Conservation (phyloP, 2,329 filamentous ascomycete species). For the Pezicula radicicola region DNA sequence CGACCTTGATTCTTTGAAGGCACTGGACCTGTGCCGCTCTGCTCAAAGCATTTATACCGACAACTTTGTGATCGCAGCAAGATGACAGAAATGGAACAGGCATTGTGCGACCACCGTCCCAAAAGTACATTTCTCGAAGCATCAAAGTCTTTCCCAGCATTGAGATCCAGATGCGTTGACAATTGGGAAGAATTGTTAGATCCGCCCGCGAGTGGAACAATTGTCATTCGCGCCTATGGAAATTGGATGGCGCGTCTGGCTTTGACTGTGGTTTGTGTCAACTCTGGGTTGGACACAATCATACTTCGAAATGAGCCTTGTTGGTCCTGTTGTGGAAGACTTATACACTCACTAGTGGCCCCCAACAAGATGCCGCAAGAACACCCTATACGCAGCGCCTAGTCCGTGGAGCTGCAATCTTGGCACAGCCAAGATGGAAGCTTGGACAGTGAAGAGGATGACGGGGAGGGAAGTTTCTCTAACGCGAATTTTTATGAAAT, state of each 20-base stretch:
- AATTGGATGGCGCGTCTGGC: not conserved
- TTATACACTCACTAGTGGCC: not conserved
- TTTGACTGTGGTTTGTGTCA: not conserved
- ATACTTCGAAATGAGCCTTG: not conserved
- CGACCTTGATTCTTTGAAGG: constrained; percentile 17
- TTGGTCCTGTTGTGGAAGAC: not conserved
- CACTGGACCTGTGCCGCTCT: not conserved
- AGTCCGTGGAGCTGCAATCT: too few relatives aligned
- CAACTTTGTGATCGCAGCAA: not conserved
- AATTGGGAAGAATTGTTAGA: not conserved
- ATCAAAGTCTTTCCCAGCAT: not conserved
- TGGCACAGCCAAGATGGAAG: too few relatives aligned
- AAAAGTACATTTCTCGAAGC: not conserved
- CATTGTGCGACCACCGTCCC: not conserved
- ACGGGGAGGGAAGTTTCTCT: too few relatives aligned
- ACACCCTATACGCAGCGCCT: too few relatives aligned
- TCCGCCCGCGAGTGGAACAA: not conserved
- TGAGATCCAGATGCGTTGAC: not conserved
- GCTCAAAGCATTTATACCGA: not conserved
- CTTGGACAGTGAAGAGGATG: too few relatives aligned
- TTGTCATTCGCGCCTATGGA: not conserved
- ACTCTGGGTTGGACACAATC: not conserved
- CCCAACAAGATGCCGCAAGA: too few relatives aligned
- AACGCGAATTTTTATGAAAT: too few relatives aligned
- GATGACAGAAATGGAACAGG: not conserved